Evolutionary conservation across 495 filamentous ascomycete genomes (phyloP), one percentile per base, ranked within the genome.

Genomic region (Podospora bellae-mahoneyi): DNA sequence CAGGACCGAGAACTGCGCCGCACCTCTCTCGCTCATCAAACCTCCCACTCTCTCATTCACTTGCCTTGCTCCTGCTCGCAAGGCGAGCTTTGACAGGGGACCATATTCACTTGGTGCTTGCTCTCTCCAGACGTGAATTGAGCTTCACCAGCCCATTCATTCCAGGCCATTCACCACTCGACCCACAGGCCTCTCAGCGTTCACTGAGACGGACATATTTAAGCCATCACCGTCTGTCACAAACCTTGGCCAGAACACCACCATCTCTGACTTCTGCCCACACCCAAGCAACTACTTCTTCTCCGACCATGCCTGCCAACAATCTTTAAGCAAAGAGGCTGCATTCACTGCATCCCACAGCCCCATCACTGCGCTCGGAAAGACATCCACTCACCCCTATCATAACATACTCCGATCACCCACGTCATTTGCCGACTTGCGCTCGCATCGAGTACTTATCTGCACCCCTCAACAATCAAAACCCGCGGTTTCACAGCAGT

Each of bases 251-350:
- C 30, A 48, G 5, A 63, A 54, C 39, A 10, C 28, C 13, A 59
- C 55, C 30, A 44, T 56, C 23, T 27, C 30, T 54, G 44, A 39
- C 44, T 26, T 20, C 15, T 28, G 3, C 30, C 64, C 18, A 28
- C 19, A 23, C 9, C 30, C n/a, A 7, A 62, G 18, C 56, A 58
- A 65, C 28, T 32, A 34, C 62, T 65, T 32, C 26, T 61, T 30
- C 58, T 19, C 60, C 62, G 56, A 67, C 62, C 65, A 70, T 70
- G 69, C 65, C 57, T 62, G 26, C 57, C 27, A 62, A 44, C 5
- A 18, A 23, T 44, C 57, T 44, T 48, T 70, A 65, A 67, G 62
- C 20, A 58, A 58, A 56, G 57, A 60, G 44, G 39, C 32, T 39
- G 62, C 64, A 30, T 62, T 55, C 34, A 15, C 53, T 56, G 57